These are phyloP conservation scores for Trifolium repens DNA, from an alignment of 306 rosid species.

Conservation along the genomic window DNA sequence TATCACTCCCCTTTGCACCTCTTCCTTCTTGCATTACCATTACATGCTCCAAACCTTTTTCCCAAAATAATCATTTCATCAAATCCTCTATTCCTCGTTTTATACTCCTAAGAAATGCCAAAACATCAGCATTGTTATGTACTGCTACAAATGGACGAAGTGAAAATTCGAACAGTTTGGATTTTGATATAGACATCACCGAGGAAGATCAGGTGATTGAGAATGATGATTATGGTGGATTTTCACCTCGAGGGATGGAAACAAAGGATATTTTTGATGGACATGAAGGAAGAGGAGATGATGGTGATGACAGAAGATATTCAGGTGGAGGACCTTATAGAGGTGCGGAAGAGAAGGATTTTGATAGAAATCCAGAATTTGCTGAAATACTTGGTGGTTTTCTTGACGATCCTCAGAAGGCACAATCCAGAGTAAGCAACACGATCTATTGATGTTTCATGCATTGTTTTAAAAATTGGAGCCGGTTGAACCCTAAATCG, in stretches of 20 bases:
- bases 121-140: slow-evolving; percentile 24
- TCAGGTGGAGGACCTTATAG: slow-evolving; percentile 46
- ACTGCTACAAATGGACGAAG: slow-evolving; percentile 36
- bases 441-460: slow-evolving; percentile 7
- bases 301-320: slow-evolving; percentile 42
- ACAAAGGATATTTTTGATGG: slow-evolving; percentile 50
- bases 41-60: slow-evolving; percentile 37
- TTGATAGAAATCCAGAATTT: slow-evolving; percentile 79
- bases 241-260: slow-evolving; percentile 42
- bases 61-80: slow-evolving; percentile 31
- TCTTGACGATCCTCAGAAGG: slow-evolving; percentile 77
- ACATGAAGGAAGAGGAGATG: slow-evolving; percentile 35
- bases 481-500: not conserved
- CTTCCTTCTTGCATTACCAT: slow-evolving; percentile 42
- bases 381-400: slow-evolving; percentile 76
- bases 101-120: slow-evolving; percentile 14
- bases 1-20: slow-evolving; percentile 44
- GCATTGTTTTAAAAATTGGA: not conserved
- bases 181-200: slow-evolving; percentile 39
- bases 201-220: slow-evolving; percentile 44
- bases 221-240: slow-evolving; percentile 42
- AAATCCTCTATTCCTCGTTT: slow-evolving; percentile 35
- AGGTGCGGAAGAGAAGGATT: slow-evolving; percentile 62
- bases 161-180: slow-evolving; percentile 41
- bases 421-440: slow-evolving; percentile 70